Evolutionary conservation across 2,329 filamentous ascomycete species (phyloP), one percentile per base, ranked within the genome.

Genomic region (Rutstroemia sydowiana): DNA sequence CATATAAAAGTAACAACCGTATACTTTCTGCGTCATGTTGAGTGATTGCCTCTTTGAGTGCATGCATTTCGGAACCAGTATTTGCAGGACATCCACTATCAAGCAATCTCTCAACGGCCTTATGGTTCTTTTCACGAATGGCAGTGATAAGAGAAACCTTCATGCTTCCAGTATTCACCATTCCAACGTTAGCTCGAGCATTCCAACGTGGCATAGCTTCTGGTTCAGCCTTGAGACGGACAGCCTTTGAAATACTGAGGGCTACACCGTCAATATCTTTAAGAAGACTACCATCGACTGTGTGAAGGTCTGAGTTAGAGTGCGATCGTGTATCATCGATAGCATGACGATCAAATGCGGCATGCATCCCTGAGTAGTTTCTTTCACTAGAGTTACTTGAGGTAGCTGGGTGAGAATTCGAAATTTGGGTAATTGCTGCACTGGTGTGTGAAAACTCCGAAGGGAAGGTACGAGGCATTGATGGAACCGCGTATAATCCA

Each of bases 21-120:
- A 82, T 67, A 36, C 69, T 73, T 64, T 82, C 79, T 0, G 70
- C 58, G 51, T 83, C 79, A 16, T 71, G 71, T 39, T 70, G 69
- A 28, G 72, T 55, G 11, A 81, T 68, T 1, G 79, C 77, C 53
- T 81, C 76, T 53, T 73, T 75, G 6, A 83, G 70, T 2, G 75
- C 69, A 49, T 76, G 69, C 13, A 71, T 63, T 0, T 78, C 73
- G 0, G 69, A 56, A 0, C 71, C 71, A 1, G 71, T 71, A 52
- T 78, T 73, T 5, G 78, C 70, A 16, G 76, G 70, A 10, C 78
- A 77, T 40, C 79, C 79, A 5, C 75, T 74, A 57, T 82, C 76
- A 3, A 83, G 70, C 6, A 83, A 69, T 61, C 81, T 76, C 65
- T 79, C 75, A 1, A 81, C 65, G 32, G 78, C 65, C 59, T 75